Percentiles rank a stretch among this genome's conserved stretches.
phyloP scores from a whole-genome alignment of 2,329 filamentous ascomycete species.

The Alternaria postmessia region DNA sequence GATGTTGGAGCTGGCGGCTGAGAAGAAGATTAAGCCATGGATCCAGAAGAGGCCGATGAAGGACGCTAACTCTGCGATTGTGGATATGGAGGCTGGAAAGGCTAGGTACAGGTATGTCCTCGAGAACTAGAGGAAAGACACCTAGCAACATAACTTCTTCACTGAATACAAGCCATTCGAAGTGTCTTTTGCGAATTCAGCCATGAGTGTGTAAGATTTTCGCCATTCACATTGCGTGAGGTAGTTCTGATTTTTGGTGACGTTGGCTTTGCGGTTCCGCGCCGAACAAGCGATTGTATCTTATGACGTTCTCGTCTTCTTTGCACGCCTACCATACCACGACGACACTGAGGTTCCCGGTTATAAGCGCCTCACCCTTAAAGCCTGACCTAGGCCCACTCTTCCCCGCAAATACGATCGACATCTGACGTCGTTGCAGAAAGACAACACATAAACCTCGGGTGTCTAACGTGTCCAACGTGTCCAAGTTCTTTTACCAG shows the following conservation, averaged over 20 bases:
- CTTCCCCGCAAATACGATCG: background rate
- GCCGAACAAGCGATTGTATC: background rate
- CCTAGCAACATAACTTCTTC: background rate
- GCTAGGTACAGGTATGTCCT: conserved; percentile 54
- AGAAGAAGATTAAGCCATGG: conserved; percentile 67
- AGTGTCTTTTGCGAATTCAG: background rate
- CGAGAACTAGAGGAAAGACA: conserved; percentile 26
- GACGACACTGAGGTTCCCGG: background rate
- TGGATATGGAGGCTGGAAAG: conserved; percentile 66
- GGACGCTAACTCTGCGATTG: conserved; percentile 61
- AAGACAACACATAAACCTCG: background rate
- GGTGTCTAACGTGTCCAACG: too few relatives aligned
- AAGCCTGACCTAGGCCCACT: background rate
- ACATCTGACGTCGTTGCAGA: background rate
- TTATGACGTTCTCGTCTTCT: background rate
- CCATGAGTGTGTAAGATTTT: background rate
- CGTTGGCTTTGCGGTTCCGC: background rate
- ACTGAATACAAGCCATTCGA: background rate
- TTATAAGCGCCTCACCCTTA: background rate
- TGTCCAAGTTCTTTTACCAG: too few relatives aligned
- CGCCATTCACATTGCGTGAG: background rate
- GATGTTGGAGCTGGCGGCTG: conserved; percentile 64
- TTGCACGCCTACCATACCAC: background rate
- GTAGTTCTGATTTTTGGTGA: background rate
- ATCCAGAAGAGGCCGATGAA: conserved; percentile 69